Evolutionary conservation across 441 rosid species (phyloP), one percentile per base, ranked within the genome.

Genomic region (Pelargonium myrrhifolium): DNA sequence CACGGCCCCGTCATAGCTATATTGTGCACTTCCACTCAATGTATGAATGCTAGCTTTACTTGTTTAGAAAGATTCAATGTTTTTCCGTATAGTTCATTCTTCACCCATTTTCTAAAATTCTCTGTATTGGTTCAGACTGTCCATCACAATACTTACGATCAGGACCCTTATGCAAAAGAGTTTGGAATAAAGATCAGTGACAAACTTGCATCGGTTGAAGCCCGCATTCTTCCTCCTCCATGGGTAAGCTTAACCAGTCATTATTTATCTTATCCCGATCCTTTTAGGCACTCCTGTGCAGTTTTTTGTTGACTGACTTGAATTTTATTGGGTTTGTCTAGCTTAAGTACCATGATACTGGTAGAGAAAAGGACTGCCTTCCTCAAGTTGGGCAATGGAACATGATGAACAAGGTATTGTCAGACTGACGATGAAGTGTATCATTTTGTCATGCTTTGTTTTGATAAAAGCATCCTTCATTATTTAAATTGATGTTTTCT

Each of bases 371-470:
- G 78, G 96, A 93, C 69, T 93, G 97, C 51, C 79, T 93, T 65
- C 99, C 99, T 1, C 99, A 93, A 75, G 96, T 93, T 9, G 99
- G 99, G 66, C 99, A 93, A 64, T 93, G 99, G 99, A 93, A 91
- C 75, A 93, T 93, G 99, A 88, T 93, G 97, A 93, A 93, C 82
- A 93, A 93, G 90, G 96, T 89, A 81, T 7, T 51, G 1, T n/a
- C n/a, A n/a, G n/a, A n/a, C n/a, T n/a, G n/a, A n/a, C n/a, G n/a
- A n/a, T n/a, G n/a, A n/a, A n/a, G n/a, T n/a, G n/a, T n/a, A n/a
- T n/a, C n/a, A n/a, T n/a, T n/a, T n/a, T n/a, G n/a, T n/a, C n/a
- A n/a, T n/a, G n/a, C n/a, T n/a, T n/a, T n/a, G n/a, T n/a, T n/a
- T n/a, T n/a, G n/a, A n/a, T n/a, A n/a, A n/a, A n/a, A n/a, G n/a